Base-by-base conservation (phyloP, 768 basidiomycete species). In the Kwoniella sp. region DNA sequence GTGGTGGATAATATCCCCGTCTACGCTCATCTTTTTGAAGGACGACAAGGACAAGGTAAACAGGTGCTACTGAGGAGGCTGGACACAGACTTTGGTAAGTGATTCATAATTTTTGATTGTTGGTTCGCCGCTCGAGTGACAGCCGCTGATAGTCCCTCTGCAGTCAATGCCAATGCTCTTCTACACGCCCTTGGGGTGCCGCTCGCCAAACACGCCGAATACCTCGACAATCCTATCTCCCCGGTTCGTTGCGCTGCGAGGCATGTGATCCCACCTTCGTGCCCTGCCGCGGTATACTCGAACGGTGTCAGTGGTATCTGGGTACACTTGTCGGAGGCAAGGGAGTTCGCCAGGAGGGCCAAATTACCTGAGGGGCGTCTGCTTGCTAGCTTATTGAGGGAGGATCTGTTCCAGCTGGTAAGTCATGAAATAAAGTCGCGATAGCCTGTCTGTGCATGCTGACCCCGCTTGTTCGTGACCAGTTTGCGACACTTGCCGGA, bases 21-120 rank as follows among this genome's bases (percentile, higher is more conserved):
- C 0, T 76, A 76, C 52, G 58, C 65, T 12, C 68, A 72, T 62
- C 2, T 63, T 12, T 60, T 58, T 15, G 63, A 61, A 7, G 58
- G 37, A 52, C 63, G 63, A 28, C 52, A 61, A 28, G 56, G 61
- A 17, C 57, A 60, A 23, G 54, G 52, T 8, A 55, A 57, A 47
- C 52, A 58, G 47, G 61, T 60, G 1, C 30, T 76, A 8, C 67
- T 74, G 37, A 64, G 76, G 38, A 38, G 76, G 25, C 51, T 77
- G 20, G 76, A 77, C 53, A 68, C 67, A 4, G 76, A 77, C 63
- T 77, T 72, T 51, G 72, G 71, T 75, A 45, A 69, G 72, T 71
- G 26, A 7, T 7, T 17, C 22, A 31, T 20, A 26, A 13, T 29
- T 51, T 56, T 34, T 45, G 8, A 20, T 30, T 20, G 13, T 29